Percentiles rank a stretch among this genome's conserved stretches.
Evolutionary conservation across 768 basidiomycete species (phyloP).

Genomic region (Hemileccinum rubropunctum): DNA sequence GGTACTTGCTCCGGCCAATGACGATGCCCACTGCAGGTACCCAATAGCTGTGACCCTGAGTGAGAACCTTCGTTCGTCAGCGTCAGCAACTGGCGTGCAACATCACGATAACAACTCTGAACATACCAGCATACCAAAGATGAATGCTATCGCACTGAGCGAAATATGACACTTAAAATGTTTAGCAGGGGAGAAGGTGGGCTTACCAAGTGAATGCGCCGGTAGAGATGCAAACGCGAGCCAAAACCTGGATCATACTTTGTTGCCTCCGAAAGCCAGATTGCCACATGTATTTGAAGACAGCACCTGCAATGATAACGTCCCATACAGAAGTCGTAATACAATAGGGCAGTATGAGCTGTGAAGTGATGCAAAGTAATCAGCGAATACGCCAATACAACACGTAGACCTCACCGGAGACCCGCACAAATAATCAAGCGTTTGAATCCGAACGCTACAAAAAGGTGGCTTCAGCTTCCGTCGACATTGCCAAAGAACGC

Average conservation of each 20-base stretch:
- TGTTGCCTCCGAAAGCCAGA: conserved; percentile 10
- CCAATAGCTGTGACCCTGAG: neutral
- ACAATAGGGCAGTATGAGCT: conserved; percentile 1
- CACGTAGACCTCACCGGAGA: conserved; percentile 3
- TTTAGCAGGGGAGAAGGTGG: too few species aligned
- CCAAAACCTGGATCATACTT: conserved; percentile 6
- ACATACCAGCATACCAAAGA: conserved; percentile 5
- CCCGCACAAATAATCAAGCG: neutral
- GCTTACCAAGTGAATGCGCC: conserved; percentile 14
- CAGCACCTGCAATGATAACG: neutral
- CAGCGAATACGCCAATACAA: neutral
- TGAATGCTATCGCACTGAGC: neutral
- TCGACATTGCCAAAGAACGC: neutral
- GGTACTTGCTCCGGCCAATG: conserved; percentile 3
- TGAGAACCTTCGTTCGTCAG: neutral
- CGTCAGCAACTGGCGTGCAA: neutral
- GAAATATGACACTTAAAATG: neutral
- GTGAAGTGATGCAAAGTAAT: neutral
- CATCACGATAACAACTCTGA: too few species aligned
- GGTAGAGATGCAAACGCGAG: conserved; percentile 10
- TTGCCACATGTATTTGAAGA: conserved; percentile 20
- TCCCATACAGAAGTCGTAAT: neutral
- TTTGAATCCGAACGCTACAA: conserved; percentile 1
- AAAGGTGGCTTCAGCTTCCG: neutral
- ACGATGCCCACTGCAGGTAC: neutral